Conservation (phyloP, 768 basidiomycete genomes). For the Lactarius akahatsu region DNA sequence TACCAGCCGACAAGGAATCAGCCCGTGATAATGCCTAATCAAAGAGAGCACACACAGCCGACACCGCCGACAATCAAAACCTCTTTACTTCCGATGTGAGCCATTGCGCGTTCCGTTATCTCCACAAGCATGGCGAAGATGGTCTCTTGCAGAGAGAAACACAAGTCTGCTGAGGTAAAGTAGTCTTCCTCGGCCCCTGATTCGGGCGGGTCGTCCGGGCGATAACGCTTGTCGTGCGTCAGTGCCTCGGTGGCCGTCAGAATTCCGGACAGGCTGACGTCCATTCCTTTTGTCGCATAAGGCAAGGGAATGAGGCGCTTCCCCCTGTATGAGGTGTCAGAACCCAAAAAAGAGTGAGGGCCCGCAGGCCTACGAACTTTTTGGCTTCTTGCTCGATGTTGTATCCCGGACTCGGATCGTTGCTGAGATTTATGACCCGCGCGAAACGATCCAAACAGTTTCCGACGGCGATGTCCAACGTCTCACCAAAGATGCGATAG, state of each 20-base stretch:
- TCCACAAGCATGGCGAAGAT: slow-evolving; percentile 98
- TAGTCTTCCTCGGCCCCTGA: slow-evolving; percentile 54
- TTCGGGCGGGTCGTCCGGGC: slow-evolving; percentile 44
- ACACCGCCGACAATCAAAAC: slow-evolving; percentile 98
- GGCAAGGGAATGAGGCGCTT: slow-evolving; percentile 80
- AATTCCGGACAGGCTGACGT: slow-evolving; percentile 93
- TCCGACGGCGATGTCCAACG: slow-evolving; percentile 98
- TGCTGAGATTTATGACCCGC: slow-evolving; percentile 87
- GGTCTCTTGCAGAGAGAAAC: slow-evolving; percentile 96
- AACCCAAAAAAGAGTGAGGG: slow-evolving; percentile 15
- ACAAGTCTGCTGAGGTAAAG: slow-evolving; percentile 94
- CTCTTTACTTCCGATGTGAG: slow-evolving; percentile 94
- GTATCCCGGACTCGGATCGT: slow-evolving; percentile 94
- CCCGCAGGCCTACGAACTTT: slow-evolving; percentile 48
- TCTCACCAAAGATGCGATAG: slow-evolving; percentile 98
- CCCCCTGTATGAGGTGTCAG: slow-evolving; percentile 52
- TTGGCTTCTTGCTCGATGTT: slow-evolving; percentile 97
- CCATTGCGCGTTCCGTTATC: slow-evolving; percentile 99
- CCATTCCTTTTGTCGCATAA: slow-evolving; percentile 99
- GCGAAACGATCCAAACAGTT: slow-evolving; percentile 98
- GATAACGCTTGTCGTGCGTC: slow-evolving; percentile 81
- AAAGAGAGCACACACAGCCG: slow-evolving; percentile 70
- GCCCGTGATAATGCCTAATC: background rate
- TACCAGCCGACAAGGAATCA: background rate
- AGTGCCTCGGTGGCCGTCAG: slow-evolving; percentile 86